These are phyloP conservation scores for Candida krabiensis DNA, from an alignment of 805 yeast species.

Conservation along the genomic window DNA sequence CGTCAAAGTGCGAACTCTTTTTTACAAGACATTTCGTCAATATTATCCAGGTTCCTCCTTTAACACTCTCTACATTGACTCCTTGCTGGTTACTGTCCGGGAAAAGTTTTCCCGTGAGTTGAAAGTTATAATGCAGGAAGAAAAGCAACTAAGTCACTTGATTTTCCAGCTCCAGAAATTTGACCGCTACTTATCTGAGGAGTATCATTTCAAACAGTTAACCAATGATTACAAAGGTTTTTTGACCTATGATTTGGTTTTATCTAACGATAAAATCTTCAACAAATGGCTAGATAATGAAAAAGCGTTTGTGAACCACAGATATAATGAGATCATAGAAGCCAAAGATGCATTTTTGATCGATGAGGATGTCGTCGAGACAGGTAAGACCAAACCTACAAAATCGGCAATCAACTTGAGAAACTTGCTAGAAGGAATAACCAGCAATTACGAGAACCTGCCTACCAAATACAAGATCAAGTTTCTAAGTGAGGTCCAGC, in stretches of 20 bases:
- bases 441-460: constrained; percentile 53
- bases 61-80: constrained; percentile 41
- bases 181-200: constrained; percentile 48
- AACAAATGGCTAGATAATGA: constrained; percentile 57
- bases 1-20: constrained; percentile 29
- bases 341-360: constrained; percentile 52
- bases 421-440: constrained; percentile 57
- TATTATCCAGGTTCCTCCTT: constrained; percentile 21
- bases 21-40: constrained; percentile 30
- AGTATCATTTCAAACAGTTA: constrained; percentile 39
- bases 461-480: constrained; percentile 53
- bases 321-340: constrained; percentile 53
- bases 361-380: constrained; percentile 53
- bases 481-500: constrained; percentile 58
- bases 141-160: constrained; percentile 55
- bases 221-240: constrained; percentile 25
- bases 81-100: constrained; percentile 47
- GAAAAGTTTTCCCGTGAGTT: constrained; percentile 39
- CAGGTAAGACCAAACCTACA: constrained; percentile 55
- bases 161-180: constrained; percentile 58
- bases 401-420: constrained; percentile 58
- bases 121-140: constrained; percentile 30
- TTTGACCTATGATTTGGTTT: constrained; percentile 29
- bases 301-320: constrained; percentile 45
- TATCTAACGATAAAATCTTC: constrained; percentile 31